Base-by-base conservation (phyloP, 139 green algal genomes). In the Diplosphaera chodatii region DNA sequence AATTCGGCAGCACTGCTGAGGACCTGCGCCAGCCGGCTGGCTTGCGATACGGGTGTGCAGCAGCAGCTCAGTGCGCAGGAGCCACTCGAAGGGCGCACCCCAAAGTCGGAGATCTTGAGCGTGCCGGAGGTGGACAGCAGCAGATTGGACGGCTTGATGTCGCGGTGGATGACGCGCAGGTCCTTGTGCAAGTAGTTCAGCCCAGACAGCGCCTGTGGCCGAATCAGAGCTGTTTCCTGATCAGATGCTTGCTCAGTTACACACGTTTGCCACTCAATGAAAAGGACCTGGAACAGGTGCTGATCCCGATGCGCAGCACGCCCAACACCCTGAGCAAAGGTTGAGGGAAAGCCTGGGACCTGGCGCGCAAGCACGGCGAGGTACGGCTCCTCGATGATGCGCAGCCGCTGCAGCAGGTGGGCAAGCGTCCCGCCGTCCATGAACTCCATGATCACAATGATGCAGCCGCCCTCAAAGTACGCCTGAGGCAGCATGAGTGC, bases 81-180 rank as follows among this genome's bases (percentile, higher is more conserved):
- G n/a, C n/a, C n/a, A n/a, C n/a, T n/a, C 48, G 48, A 25, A 3
- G 48, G 82, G 62, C 65, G 77, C 23, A 90, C 83, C 16, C 86
- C 86, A 78, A 92, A 92, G 76, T 92, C 86, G 30, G 66, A 75
- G 74, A 92, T 89, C 79, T 92, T 91, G 27, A 90, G 70, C 25
- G 84, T 70, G 0, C 86, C 86, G 20, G 55, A 63, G 27, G 63
- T 56, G 79, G 79, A 86, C 22, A 92, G 67, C 68, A 95, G 86
- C 64, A 95, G 74, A 83, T 95, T 95, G 56, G 73, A 81, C 32
- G 88, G 85, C 74, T 93, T 95, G 68, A 95, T 86, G 82, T 95
- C 90, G 16, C 90, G 80, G 80, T 93, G 84, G 25, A 90, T 77
- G 23, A 90, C 75, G 40, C 76, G 77, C 56, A 76, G 76, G 64